Base-by-base conservation (phyloP, 805 yeast species). In the Yarrowia osloensis region DNA sequence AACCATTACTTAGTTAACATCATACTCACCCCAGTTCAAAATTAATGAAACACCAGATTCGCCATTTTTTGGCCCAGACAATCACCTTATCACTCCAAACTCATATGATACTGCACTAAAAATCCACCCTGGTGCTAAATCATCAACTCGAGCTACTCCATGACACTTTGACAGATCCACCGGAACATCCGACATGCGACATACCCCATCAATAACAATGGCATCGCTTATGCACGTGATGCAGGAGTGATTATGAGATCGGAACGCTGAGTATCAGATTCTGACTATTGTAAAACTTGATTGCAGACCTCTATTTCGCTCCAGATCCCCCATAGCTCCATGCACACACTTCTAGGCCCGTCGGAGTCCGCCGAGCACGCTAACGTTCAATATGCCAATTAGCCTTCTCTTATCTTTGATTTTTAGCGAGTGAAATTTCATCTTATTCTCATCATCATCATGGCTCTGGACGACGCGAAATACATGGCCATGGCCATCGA, bases 401-500 rank as follows among this genome's bases (percentile, higher is more conserved):
- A 31, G 19, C 7, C 28, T 50, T 33, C n/a, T 11, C 55, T 50
- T 31, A 50, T 31, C 57, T 31, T 17, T 15, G 28, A 31, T 21
- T 50, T 47, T 33, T 21, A 6, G 39, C 39, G 26, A 29, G 37
- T 29, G 55, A 29, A 49, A 49, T 49, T 49, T 49, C 37, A 29
- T 29, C 37, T 49, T 49, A 19, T 21, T 24, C 37, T 50, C 33
- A 17, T 31, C 57, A 50, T 28, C 52, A 67, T 70, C 62, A 61
- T 44, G 54, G 26, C 35, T 31, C 54, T 61, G 39, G 66, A 61
- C 66, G 78, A 76, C 55, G 44, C 67, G 17, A 67, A 71, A 65
- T 75, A 72, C 46, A 55, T 77, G 67, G 66, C 68, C 17, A 55
- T 77, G 22, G 79, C 79, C 13, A 66, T 75, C 13, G 75, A 74